A percentile compares a stretch with the other conserved stretches of the same genome.
Conservation (phyloP, 805 yeast species). For the Jamesozyma jinghongensis region DNA sequence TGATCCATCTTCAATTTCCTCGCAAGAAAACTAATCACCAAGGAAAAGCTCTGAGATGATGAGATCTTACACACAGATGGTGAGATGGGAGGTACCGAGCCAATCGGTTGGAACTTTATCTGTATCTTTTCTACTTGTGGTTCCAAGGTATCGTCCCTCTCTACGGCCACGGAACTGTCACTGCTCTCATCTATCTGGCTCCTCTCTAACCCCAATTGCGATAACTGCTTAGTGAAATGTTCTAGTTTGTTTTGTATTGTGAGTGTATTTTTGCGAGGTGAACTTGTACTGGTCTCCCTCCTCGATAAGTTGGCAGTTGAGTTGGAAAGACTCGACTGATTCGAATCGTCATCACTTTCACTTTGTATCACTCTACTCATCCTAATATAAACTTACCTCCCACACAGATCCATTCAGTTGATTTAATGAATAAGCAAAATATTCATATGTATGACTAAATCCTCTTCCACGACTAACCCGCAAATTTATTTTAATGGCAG, state of each 20-base stretch:
- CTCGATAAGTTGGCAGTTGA: background rate
- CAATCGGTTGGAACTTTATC: constrained; percentile 27
- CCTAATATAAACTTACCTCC: background rate
- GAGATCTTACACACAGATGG: constrained; percentile 25
- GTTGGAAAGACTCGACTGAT: constrained; percentile 6
- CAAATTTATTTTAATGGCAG: background rate
- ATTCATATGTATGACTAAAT: too few species aligned
- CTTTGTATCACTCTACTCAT: constrained; percentile 28
- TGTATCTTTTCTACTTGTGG: constrained; percentile 11
- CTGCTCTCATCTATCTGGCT: constrained; percentile 9
- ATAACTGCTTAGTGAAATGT: constrained; percentile 19
- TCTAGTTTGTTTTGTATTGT: constrained; percentile 19
- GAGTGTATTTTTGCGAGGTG: background rate
- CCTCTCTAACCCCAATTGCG: constrained; percentile 20
- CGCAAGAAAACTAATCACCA: constrained; percentile 16
- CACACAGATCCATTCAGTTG: too few species aligned
- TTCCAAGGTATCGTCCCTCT: background rate
- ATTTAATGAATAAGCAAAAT: too few species aligned
- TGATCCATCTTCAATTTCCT: constrained; percentile 16
- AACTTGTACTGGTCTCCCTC: background rate
- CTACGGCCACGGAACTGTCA: background rate
- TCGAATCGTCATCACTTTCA: constrained; percentile 19
- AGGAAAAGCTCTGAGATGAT: constrained; percentile 22
- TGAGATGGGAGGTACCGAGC: constrained; percentile 19
- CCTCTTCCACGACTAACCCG: too few species aligned